Base-by-base conservation (phyloP, 331 rosid genomes). In the Acacia pycnantha region DNA sequence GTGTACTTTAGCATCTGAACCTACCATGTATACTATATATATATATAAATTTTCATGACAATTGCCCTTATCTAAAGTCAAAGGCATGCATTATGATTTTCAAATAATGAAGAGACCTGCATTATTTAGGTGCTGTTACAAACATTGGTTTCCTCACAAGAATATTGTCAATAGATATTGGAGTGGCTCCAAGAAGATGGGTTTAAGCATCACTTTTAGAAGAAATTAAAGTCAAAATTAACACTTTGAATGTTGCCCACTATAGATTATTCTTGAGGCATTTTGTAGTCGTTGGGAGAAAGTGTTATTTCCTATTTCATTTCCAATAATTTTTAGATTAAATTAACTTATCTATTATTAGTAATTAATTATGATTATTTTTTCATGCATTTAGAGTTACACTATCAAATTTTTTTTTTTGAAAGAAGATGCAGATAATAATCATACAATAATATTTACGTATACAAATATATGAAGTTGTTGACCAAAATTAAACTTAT, bases 171-270 rank as follows among this genome's bases (percentile, higher is more conserved):
- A 76, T 21, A 15, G 26, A 41, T 1, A n/a, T 50, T 79, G 37
- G 41, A 58, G 71, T 76, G 77, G 82, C 76, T 73, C 82, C 88
- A 24, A 58, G 78, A 77, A 72, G 68, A 21, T 68, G 84, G 87
- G 83, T 50, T 82, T 82, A 11, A 54, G 70, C 62, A 65, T 76
- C 58, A 54, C 83, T 74, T 71, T 79, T 71, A 27, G 48, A 77
- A 70, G 54, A 59, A 72, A 84, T 37, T 37, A 37, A 37, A 37
- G 85, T 85, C 84, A 76, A 85, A 71, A 56, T 54, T 54, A 80
- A 78, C 79, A 35, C 73, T 70, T 73, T 71, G 70, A 74, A 65
- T 70, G 47, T 69, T 84, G 70, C 79, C 83, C 81, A 84, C 70
- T 77, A 37, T 80, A 78, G 82, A 82, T 72, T 76, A 37, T 37